Base-by-base conservation (phyloP, 352 stramenopile species). In the Globisporangium emineosum region DNA sequence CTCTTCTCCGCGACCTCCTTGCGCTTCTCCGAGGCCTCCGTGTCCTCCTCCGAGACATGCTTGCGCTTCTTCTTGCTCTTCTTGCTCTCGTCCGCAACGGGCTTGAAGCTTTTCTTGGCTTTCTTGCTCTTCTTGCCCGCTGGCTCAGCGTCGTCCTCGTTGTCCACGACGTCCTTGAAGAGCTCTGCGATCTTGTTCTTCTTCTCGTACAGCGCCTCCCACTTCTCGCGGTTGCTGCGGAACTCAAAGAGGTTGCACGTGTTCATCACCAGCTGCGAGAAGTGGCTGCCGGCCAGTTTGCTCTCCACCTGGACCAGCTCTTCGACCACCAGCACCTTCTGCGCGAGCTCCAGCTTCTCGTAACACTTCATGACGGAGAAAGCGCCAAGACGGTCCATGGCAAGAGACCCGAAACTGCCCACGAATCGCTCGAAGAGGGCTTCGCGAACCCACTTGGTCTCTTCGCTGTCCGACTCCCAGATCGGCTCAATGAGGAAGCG, bases 311-410 rank as follows among this genome's bases (percentile, higher is more conserved):
- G 70, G 49, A 90, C 49, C 12, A 94, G 70, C 64, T 94, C 86
- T 21, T 90, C 71, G 19, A 78, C 86, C n/a, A 94, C 78, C 17
- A 77, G 69, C 37, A 76, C 80, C 67, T 92, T 92, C 55, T 91
- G 73, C 30, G 73, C 50, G 32, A 92, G 54, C 2, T 70, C 55
- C 35, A 94, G 64, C 43, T 73, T 75, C 54, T 91, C 79, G 58
- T 87, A 94, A 66, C 86, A 92, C 64, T 94, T 94, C 67, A 94
- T 91, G 29, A 92, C 86, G 25, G 81, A 86, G 57, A 94, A 94
- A 19, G 83, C 81, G 19, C 86, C 81, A 0, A 92, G 77, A 13
- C 86, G 86, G 62, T 94, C 83, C 62, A 88, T 75, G 12, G 84
- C 86, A 32, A 94, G 69, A 12, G 78, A 67, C 29, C 78, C 80